These are phyloP conservation scores for Rhodotorula mucilaginosa DNA, from an alignment of 1,284 basidiomycete species.

Conservation along the genomic window DNA sequence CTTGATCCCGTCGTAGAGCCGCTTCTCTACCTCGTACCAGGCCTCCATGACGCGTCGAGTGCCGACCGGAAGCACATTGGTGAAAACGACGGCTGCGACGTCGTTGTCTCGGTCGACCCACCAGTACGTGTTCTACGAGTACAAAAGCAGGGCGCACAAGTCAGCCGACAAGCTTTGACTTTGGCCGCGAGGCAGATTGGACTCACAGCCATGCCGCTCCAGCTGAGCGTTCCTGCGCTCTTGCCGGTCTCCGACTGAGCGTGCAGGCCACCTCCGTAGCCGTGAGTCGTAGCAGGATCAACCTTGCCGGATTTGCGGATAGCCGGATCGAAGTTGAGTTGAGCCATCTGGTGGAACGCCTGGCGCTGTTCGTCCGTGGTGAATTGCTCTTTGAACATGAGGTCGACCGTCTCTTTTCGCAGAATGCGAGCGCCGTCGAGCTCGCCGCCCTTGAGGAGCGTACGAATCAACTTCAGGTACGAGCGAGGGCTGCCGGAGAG, in stretches of 20 bases:
- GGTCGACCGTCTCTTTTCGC: slow-evolving; percentile 20
- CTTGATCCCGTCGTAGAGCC: slow-evolving; percentile 12
- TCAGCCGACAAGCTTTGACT: too few species aligned
- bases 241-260: not conserved
- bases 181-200: too few species aligned
- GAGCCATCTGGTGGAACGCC: not conserved
- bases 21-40: not conserved
- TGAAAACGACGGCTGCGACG: slow-evolving; percentile 1
- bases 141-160: not conserved
- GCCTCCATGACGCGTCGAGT: not conserved
- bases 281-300: not conserved
- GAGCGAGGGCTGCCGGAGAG: slow-evolving; percentile 16
- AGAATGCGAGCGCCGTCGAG: slow-evolving; percentile 13
- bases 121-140: slow-evolving; percentile 12
- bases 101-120: slow-evolving; percentile 4
- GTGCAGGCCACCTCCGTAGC: slow-evolving; percentile 9
- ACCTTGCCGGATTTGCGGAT: not conserved
- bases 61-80: slow-evolving; percentile 3
- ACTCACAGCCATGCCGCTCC: slow-evolving; percentile 18
- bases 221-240: not conserved
- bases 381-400: slow-evolving; percentile 26
- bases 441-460: slow-evolving; percentile 21
- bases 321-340: not conserved
- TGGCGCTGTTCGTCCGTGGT: not conserved
- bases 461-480: slow-evolving; percentile 31